Percentiles rank a stretch among this genome's conserved stretches.
Evolutionary conservation across 768 basidiomycete species (phyloP).

Genomic region (Phaeotremella fagi): DNA sequence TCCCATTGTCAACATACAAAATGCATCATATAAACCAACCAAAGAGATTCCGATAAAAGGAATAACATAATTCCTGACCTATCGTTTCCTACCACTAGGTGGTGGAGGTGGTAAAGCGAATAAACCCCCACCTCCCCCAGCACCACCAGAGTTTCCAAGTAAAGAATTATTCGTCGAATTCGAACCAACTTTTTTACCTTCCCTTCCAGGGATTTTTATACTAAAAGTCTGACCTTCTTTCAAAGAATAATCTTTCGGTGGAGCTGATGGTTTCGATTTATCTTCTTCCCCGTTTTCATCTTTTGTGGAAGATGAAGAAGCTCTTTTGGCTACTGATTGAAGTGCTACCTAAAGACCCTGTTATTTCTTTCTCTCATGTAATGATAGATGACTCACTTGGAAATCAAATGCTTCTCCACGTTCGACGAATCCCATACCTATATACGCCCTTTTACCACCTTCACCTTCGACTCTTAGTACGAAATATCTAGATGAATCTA

Average conservation of each 20-base stretch:
- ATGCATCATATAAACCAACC: too few relatives aligned
- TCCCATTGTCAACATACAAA: too few relatives aligned
- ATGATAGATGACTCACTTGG: constrained; percentile 62
- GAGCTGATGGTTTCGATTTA: constrained; percentile 67
- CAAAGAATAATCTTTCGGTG: constrained; percentile 87
- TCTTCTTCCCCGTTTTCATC: too few relatives aligned
- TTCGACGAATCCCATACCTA: constrained; percentile 88
- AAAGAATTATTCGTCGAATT: too few relatives aligned
- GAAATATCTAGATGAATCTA: constrained; percentile 93
- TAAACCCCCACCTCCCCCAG: constrained; percentile 16
- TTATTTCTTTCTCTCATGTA: background rate
- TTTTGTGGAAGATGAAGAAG: constrained; percentile 51
- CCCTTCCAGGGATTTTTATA: constrained; percentile 72
- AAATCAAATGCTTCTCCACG: constrained; percentile 83
- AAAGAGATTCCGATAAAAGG: too few relatives aligned
- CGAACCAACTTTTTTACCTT: constrained; percentile 20
- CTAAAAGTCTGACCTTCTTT: constrained; percentile 94
- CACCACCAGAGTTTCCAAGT: background rate
- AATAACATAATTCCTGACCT: background rate
- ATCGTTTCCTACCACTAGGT: constrained; percentile 31
- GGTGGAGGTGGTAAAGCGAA: constrained; percentile 43
- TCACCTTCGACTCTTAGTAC: constrained; percentile 84
- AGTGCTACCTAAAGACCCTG: constrained; percentile 54
- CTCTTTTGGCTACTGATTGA: constrained; percentile 48
- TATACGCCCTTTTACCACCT: constrained; percentile 75